Conservation (phyloP, 768 basidiomycete genomes). For the Collybiopsis luxurians region DNA sequence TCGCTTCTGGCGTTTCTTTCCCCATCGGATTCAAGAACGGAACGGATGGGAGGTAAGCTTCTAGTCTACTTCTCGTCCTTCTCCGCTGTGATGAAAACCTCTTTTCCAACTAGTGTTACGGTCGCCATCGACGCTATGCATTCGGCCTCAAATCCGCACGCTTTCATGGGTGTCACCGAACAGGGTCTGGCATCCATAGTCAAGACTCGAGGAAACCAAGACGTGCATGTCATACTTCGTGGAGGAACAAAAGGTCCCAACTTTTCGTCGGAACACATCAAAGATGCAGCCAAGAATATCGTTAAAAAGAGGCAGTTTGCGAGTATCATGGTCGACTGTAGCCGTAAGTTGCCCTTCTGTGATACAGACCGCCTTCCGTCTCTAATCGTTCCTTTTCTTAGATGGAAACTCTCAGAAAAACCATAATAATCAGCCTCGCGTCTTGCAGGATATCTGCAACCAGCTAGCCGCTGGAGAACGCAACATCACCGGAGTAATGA, state of each 20-base stretch:
- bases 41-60: constrained; percentile 79
- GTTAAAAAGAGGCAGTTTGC: constrained; percentile 61
- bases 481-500: constrained; percentile 92
- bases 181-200: constrained; percentile 94
- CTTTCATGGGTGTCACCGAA: constrained; percentile 92
- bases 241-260: constrained; percentile 93
- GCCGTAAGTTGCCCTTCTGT: constrained; percentile 46
- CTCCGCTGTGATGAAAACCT: constrained; percentile 3
- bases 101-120: constrained; percentile 48
- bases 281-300: constrained; percentile 58
- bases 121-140: constrained; percentile 98
- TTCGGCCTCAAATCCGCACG: constrained; percentile 86
- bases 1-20: constrained; percentile 95
- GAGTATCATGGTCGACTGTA: constrained; percentile 88
- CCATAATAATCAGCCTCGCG: constrained; percentile 88
- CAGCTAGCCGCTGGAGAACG: constrained; percentile 72
- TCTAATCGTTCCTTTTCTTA: too few relatives aligned
- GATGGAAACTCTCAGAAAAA: constrained; percentile 98
- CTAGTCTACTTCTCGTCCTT: constrained; percentile 1
- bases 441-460: constrained; percentile 63
- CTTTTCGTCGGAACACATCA: constrained; percentile 71
- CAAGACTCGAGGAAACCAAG: constrained; percentile 78
- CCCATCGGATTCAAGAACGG: constrained; percentile 99
- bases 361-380: background rate
- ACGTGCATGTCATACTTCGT: constrained; percentile 95